Conservation (phyloP, 805 yeast species). For the Osmozyma mogii region DNA sequence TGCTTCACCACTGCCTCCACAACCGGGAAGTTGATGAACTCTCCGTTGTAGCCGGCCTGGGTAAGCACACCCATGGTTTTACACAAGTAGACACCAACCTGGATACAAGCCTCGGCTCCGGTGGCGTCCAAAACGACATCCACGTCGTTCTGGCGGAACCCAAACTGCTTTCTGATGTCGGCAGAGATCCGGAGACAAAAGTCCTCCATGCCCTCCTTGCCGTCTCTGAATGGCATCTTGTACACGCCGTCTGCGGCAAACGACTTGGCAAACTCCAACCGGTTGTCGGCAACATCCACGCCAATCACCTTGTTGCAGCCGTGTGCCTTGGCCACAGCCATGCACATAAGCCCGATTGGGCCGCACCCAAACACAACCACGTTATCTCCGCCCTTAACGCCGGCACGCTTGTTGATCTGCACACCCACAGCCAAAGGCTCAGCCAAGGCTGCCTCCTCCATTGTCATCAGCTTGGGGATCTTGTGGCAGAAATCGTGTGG, state of each 20-base stretch:
- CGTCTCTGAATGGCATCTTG: slow-evolving; percentile 3
- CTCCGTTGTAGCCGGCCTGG: slow-evolving; percentile 35
- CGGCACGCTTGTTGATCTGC: slow-evolving; percentile 44
- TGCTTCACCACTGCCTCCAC: slow-evolving; percentile 46
- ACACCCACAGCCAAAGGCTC: slow-evolving; percentile 50
- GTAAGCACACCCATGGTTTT: slow-evolving; percentile 39
- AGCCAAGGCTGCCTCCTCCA: slow-evolving; percentile 46
- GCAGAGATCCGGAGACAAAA: slow-evolving; percentile 4
- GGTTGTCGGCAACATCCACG: slow-evolving; percentile 38
- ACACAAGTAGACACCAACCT: slow-evolving; percentile 38
- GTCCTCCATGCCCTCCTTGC: slow-evolving; percentile 5
- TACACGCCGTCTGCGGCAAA: slow-evolving; percentile 23
- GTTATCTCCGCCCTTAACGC: slow-evolving; percentile 42
- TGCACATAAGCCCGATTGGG: slow-evolving; percentile 48
- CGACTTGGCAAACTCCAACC: slow-evolving; percentile 40
- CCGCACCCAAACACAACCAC: slow-evolving; percentile 48
- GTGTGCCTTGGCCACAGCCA: slow-evolving; percentile 41
- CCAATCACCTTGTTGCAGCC: slow-evolving; percentile 48
- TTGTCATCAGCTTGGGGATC: slow-evolving; percentile 36
- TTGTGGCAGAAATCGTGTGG: slow-evolving; percentile 25
- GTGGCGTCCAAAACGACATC: slow-evolving; percentile 46
- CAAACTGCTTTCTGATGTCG: slow-evolving; percentile 27
- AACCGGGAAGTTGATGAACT: slow-evolving; percentile 42
- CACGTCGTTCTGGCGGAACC: too few relatives aligned
- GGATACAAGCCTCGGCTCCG: slow-evolving; percentile 42